These are phyloP conservation scores for Xylaria sp. DNA, from an alignment of 495 filamentous ascomycete genomes.

Conservation along the genomic window DNA sequence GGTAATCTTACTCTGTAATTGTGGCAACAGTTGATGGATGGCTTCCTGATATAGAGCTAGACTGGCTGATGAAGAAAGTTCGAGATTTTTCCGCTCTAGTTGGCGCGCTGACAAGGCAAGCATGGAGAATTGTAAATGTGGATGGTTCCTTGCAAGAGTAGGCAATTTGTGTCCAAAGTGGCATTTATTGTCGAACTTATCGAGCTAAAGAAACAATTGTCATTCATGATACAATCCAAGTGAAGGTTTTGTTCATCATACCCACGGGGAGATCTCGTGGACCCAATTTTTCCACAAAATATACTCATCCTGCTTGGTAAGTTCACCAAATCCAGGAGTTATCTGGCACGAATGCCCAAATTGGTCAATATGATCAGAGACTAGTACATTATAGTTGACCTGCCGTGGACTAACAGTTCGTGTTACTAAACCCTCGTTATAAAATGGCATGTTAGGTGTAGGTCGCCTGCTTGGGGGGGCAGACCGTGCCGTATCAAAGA, in stretches of 20 bases:
- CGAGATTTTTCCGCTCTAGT: constrained; percentile 9
- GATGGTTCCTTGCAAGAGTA: not conserved
- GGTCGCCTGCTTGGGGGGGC: too few species aligned
- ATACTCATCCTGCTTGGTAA: constrained; percentile 1
- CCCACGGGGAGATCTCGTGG: constrained; percentile 8
- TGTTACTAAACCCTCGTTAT: too few species aligned
- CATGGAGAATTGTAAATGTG: not conserved
- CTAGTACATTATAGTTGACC: too few species aligned
- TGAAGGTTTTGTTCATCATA: too few species aligned
- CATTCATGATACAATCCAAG: too few species aligned
- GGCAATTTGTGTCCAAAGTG: constrained; percentile 12
- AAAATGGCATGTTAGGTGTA: too few species aligned
- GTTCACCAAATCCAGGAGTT: not conserved
- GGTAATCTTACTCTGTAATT: not conserved
- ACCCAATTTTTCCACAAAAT: constrained; percentile 15
- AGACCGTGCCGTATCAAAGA: constrained; percentile 3
- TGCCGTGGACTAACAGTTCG: too few species aligned
- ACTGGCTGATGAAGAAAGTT: not conserved
- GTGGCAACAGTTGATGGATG: constrained; percentile 1
- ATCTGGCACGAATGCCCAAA: too few species aligned
- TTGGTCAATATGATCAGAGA: too few species aligned
- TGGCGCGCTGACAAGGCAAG: constrained; percentile 11
- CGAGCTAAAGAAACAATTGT: too few species aligned
- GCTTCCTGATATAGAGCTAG: constrained; percentile 11
- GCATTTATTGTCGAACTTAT: constrained; percentile 8